Evolutionary conservation across 2,329 filamentous ascomycete species (phyloP), one percentile per base, ranked within the genome.

Genomic region (Boeremia exigua): DNA sequence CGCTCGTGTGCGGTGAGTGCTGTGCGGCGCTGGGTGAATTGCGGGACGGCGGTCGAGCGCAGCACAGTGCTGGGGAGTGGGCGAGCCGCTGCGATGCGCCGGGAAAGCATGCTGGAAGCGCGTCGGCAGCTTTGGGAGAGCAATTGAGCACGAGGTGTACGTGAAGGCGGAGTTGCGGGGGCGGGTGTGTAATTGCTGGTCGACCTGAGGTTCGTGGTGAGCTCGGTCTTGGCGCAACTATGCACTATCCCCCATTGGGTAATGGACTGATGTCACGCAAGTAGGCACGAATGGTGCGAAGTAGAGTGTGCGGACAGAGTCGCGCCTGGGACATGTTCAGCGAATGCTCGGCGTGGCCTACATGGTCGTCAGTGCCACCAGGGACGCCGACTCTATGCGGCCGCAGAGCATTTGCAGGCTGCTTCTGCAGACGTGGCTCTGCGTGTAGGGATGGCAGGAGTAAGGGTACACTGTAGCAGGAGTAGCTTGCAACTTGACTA

Each of bases 41-140:
- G 69, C 28, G 69, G 70, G 54, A 68, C 65, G 43, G 67, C 60
- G 48, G 64, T 59, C 54, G 67, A 62, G 51, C 75, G 71, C 56
- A 70, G 63, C 14, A 74, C 58, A 53, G 71, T 65, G 60, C 70
- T 70, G 58, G 73, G 63, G 51, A 78, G 76, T 70, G 76, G 76
- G 57, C 75, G 75, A 51, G 71, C 76, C 60, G 72, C 74, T 59
- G 67, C 67, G 66, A 79, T 73, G 71, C 75, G 74, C 66, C 78
- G 68, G 59, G 77, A 77, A 49, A 80, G 71, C 77, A 79, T 80
- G 56, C 68, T 75, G 50, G 19, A 17, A 12, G 44, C 15, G 50
- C 64, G 36, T 80, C 77, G 77, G 42, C 81, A 79, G 82, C 80
- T 51, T 10, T 5, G 10, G 17, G 50, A n/a, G 28, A 32, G 46